phyloP scores from a whole-genome alignment of 495 filamentous ascomycete genomes.

The Penicillium desertorum region DNA sequence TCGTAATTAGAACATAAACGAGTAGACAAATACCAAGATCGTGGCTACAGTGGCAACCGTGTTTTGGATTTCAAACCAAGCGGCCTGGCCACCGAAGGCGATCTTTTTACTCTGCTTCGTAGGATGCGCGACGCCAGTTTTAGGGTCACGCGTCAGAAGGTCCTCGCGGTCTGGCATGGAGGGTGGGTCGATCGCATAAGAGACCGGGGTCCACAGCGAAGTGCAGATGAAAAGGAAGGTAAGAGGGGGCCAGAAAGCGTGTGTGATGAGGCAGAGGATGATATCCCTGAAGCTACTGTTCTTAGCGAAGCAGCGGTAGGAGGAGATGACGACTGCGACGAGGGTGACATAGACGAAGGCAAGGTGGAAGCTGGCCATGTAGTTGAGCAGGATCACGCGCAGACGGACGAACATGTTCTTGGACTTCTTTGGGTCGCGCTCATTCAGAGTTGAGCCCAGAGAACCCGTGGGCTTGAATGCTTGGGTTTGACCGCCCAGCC shows the following conservation, averaged over 20 bases:
- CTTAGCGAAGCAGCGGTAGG: conserved; percentile 36
- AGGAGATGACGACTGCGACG: conserved; percentile 35
- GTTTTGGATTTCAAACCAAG: conserved; percentile 46
- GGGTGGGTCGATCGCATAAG: conserved; percentile 47
- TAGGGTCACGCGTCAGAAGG: conserved; percentile 40
- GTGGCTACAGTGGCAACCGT: conserved; percentile 39
- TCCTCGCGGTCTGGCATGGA: conserved; percentile 45
- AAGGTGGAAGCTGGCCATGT: conserved; percentile 39
- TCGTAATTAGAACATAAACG: conserved; percentile 35
- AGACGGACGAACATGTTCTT: conserved; percentile 34
- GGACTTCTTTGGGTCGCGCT: conserved; percentile 33
- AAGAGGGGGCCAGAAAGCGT: conserved; percentile 50
- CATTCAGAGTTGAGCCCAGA: conserved; percentile 32
- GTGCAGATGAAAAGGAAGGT: conserved; percentile 40
- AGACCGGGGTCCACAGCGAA: conserved; percentile 41
- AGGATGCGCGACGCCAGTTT: conserved; percentile 48
- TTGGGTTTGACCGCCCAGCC: conserved; percentile 40
- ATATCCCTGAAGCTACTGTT: conserved; percentile 27
- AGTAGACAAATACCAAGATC: conserved; percentile 41
- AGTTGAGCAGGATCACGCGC: conserved; percentile 35
- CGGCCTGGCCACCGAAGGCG: conserved; percentile 40
- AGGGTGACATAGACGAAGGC: conserved; percentile 44
- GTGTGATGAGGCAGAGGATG: conserved; percentile 43
- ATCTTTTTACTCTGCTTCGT: conserved; percentile 44
- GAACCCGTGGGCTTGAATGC: conserved; percentile 41